Base-by-base conservation (phyloP, 2,329 filamentous ascomycete genomes). In the Tricladium varicosporioides region DNA sequence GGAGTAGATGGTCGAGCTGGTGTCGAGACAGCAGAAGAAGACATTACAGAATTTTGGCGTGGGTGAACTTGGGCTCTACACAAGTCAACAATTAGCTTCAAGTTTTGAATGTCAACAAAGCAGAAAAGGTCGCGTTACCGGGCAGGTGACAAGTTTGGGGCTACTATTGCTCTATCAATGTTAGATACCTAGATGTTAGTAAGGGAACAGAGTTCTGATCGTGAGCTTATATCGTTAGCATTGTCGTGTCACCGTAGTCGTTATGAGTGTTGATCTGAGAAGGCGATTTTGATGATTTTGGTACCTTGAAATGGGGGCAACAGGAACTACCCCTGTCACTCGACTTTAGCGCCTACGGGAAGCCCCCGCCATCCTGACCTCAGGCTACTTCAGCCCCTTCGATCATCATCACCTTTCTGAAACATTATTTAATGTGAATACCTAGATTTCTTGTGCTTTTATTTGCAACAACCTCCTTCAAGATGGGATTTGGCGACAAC, bases 401-500 rank as follows among this genome's bases (percentile, higher is more conserved):
- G n/a, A 40, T 40, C 36, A 40, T 40, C 36, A 40, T 40, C 36
- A n/a, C 36, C 10, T 4, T n/a, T 40, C 36, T n/a, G 36, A 40
- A 40, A 40, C 36, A 40, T 40, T 13, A 11, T 40, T 40, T 10
- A 4, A 40, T 40, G 36, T 40, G 36, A 40, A 40, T n/a, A 40
- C 36, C 36, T 40, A 3, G 10, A n/a, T 40, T 10, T 40, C 36
- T n/a, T n/a, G 10, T n/a, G 36, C 10, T 13, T 40, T 40, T 11
- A 40, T 10, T 40, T 10, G 10, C 36, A 11, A 5, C 36, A 11
- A 13, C 36, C 36, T 40, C 36, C 36, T 40, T 40, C 36, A 40
- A 40, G 36, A 40, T 40, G 36, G 45, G 22, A 42, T 40, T 60
- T 18, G 36, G 57, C 71, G 79, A 84, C 65, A 78, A 78, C 60